A percentile compares a stretch with the other conserved stretches of the same genome.
phyloP scores from a whole-genome alignment of 306 rosid species.

The Erythrophleum fordii region DNA sequence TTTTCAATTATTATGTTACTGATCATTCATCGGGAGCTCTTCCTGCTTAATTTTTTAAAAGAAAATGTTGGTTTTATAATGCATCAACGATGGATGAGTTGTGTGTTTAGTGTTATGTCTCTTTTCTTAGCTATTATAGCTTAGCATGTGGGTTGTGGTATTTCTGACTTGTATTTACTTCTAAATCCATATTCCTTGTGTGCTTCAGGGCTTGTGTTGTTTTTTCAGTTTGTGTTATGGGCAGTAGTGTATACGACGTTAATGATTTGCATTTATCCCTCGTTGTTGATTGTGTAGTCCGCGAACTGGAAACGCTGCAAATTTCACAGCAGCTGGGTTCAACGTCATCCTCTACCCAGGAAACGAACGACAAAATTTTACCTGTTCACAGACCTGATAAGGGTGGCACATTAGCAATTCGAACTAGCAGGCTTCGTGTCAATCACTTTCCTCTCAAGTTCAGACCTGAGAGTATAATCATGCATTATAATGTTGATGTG shows the following conservation, averaged over 20 bases:
- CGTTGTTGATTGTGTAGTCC: conserved; percentile 37
- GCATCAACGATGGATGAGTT: too few relatives aligned
- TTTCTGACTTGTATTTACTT: too few relatives aligned
- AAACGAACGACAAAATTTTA: conserved; percentile 23
- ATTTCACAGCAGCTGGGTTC: conserved; percentile 24
- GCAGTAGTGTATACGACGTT: not conserved
- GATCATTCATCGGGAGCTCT: too few relatives aligned
- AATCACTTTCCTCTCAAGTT: conserved; percentile 62
- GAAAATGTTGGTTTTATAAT: not conserved
- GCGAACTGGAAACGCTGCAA: conserved; percentile 33
- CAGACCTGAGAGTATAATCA: conserved; percentile 50
- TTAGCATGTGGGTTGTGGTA: too few relatives aligned
- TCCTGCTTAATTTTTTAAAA: too few relatives aligned
- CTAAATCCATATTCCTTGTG: too few relatives aligned
- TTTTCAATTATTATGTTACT: not conserved
- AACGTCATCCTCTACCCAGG: not conserved
- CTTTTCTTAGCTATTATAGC: not conserved
- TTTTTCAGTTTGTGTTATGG: too few relatives aligned
- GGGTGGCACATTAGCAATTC: conserved; percentile 51
- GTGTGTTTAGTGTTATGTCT: not conserved
- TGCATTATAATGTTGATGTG: conserved; percentile 64
- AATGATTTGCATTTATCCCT: not conserved
- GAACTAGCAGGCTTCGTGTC: conserved; percentile 45
- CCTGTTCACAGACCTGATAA: conserved; percentile 69
- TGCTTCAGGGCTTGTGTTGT: too few relatives aligned